These are phyloP conservation scores for Russula sp. DNA, from an alignment of 768 basidiomycete genomes.

Conservation along the genomic window DNA sequence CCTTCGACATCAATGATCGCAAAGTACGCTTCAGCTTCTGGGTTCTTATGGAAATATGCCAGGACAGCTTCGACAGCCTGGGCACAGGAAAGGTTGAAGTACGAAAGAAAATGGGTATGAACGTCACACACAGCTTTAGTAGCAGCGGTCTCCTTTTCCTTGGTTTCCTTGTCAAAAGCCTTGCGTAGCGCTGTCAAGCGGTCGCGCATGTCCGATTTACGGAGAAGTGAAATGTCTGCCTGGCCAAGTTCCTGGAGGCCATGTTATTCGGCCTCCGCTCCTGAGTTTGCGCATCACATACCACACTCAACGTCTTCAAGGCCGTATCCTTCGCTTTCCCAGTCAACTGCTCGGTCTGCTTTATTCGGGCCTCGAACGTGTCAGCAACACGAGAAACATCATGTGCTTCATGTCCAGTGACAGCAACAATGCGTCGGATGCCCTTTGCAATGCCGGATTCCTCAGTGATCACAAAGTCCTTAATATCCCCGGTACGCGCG, in stretches of 20 bases:
- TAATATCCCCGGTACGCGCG: slow-evolving; percentile 94
- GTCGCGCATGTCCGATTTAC: slow-evolving; percentile 76
- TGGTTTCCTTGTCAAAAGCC: slow-evolving; percentile 76
- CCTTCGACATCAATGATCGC: slow-evolving; percentile 70
- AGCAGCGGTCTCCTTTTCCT: slow-evolving; percentile 69
- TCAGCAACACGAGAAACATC: slow-evolving; percentile 68
- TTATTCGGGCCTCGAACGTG: slow-evolving; percentile 55
- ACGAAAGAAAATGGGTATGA: background rate
- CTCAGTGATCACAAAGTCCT: slow-evolving; percentile 90
- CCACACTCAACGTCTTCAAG: slow-evolving; percentile 74
- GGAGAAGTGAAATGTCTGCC: slow-evolving; percentile 80
- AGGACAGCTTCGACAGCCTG: slow-evolving; percentile 68
- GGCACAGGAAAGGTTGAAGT: background rate
- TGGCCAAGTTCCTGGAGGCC: slow-evolving; percentile 73
- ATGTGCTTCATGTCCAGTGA: slow-evolving; percentile 91
- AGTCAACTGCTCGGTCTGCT: slow-evolving; percentile 48
- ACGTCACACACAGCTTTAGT: slow-evolving; percentile 61
- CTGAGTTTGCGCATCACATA: slow-evolving; percentile 34
- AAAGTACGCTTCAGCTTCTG: slow-evolving; percentile 63
- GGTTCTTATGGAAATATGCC: slow-evolving; percentile 72
- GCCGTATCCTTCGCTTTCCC: slow-evolving; percentile 85
- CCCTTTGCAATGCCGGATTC: slow-evolving; percentile 98
- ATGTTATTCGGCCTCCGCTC: background rate
- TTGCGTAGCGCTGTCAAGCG: slow-evolving; percentile 66
- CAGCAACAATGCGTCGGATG: slow-evolving; percentile 87